Percentiles rank a stretch among this genome's conserved stretches.
These are phyloP conservation scores for Polygonum aviculare DNA, from an alignment of 148 eudicot species.

Conservation along the genomic window DNA sequence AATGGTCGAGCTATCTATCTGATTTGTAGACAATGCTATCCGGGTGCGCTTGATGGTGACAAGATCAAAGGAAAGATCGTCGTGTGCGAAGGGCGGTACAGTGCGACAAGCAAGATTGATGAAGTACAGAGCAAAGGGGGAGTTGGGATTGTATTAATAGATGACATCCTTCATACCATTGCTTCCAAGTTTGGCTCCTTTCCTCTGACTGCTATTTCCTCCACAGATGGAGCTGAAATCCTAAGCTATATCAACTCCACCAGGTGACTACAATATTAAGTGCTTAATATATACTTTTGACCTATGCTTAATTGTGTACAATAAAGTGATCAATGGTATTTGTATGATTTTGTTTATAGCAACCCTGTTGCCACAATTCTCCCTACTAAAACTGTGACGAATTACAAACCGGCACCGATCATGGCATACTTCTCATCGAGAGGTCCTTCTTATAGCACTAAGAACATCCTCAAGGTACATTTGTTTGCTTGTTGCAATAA, in stretches of 20 bases:
- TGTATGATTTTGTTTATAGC: constrained; percentile 21
- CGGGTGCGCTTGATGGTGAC: constrained; percentile 25
- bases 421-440: constrained; percentile 55
- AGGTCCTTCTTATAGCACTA: constrained; percentile 41
- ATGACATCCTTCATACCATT: constrained; percentile 21
- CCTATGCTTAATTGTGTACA: not conserved
- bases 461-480: constrained; percentile 50
- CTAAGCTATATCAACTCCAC: constrained; percentile 41
- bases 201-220: constrained; percentile 38
- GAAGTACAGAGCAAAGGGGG: constrained; percentile 25
- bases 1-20: not conserved
- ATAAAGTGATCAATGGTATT: not conserved
- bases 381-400: constrained; percentile 24
- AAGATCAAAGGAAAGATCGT: constrained; percentile 50
- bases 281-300: not conserved
- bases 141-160: constrained; percentile 35
- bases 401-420: constrained; percentile 56
- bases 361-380: constrained; percentile 50
- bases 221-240: constrained; percentile 31
- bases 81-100: constrained; percentile 27
- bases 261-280: constrained; percentile 22
- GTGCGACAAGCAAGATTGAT: constrained; percentile 11
- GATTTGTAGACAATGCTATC: constrained; percentile 39
- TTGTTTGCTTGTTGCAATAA: not conserved
- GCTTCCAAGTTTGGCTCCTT: constrained; percentile 25